Evolutionary conservation across 2,329 filamentous ascomycete species (phyloP), one percentile per base, ranked within the genome.

Genomic region (Metarhizium robertsii): DNA sequence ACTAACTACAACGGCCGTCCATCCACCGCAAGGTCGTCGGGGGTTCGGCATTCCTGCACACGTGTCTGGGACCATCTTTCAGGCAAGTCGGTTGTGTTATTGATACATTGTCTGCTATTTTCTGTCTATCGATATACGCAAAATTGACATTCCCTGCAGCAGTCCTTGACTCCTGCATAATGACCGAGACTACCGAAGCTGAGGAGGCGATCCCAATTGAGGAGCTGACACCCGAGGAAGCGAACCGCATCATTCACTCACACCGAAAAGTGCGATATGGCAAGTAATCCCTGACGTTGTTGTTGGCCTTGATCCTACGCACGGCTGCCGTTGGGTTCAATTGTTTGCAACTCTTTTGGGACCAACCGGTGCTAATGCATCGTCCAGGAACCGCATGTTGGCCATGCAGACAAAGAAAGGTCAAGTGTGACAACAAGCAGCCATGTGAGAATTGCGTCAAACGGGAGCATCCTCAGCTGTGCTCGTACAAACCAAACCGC

Each of bases 371-470:
- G 25, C 45, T 48, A 18, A 46, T 10, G 16, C 7, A 14, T 50
- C 50, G 50, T 53, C 4, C 62, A 84, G 80, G 80, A 56, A 84
- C 81, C 46, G 81, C 81, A 4, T 86, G 83, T 63, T 86, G 83
- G 82, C 83, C 83, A 13, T 86, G 83, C 65, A 76, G 83, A 49
- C 83, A 86, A 67, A 77, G 83, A 60, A 86, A 86, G 69, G 83
- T 86, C 45, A 86, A 86, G 70, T 86, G 83, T 66, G 83, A 86
- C 71, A 86, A 85, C 67, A 82, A 85, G 66, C 78, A 84, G 64
- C 83, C 83, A 0, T 86, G 83, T 67, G 82, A 86, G 64, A 86
- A 86, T 65, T 86, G 83, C 64, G 77, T 84, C 64, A 85, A 85
- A 71, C 73, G 83, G 54, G 82, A 86, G 57, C 83, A 86, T 61